Evolutionary conservation across 2,329 filamentous ascomycete species (phyloP).

Genomic region (Aspergillus brasiliensis): DNA sequence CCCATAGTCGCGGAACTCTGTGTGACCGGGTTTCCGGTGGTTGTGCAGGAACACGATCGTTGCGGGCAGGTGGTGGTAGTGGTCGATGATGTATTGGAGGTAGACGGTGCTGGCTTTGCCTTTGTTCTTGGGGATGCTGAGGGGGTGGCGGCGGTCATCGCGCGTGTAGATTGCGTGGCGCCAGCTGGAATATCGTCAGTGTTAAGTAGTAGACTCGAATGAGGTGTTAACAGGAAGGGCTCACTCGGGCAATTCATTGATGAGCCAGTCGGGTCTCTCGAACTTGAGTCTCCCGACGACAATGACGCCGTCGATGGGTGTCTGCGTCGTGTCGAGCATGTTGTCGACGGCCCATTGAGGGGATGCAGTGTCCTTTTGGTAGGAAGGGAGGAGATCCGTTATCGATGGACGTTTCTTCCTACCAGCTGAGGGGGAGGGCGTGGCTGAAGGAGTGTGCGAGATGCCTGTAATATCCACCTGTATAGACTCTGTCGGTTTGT

Average conservation of each 20-base stretch:
- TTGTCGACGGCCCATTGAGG: conserved; percentile 4
- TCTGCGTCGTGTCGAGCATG: conserved; percentile 16
- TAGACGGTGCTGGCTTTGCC: conserved; percentile 49
- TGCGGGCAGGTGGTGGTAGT: conserved; percentile 52
- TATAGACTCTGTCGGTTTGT: conserved; percentile 6
- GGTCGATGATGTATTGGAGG: conserved; percentile 48
- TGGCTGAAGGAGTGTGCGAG: neutral
- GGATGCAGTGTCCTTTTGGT: neutral
- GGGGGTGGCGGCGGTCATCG: conserved; percentile 32
- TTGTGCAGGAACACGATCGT: conserved; percentile 59
- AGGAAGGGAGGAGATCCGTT: conserved; percentile 8
- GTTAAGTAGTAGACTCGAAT: neutral
- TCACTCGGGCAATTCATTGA: conserved; percentile 47
- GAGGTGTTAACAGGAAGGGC: conserved; percentile 13
- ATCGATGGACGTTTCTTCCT: conserved; percentile 4
- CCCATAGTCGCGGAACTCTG: conserved; percentile 57
- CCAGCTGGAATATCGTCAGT: conserved; percentile 37
- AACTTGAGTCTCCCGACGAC: conserved; percentile 44
- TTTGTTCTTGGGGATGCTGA: conserved; percentile 38
- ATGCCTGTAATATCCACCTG: neutral
- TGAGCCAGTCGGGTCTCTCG: conserved; percentile 50
- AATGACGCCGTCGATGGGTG: conserved; percentile 25
- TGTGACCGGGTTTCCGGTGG: conserved; percentile 59
- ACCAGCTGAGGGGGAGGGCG: conserved; percentile 1
- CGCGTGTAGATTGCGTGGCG: conserved; percentile 46